Evolutionary conservation across 148 eudicot species (phyloP).

Genomic region (Cornus suecica): DNA sequence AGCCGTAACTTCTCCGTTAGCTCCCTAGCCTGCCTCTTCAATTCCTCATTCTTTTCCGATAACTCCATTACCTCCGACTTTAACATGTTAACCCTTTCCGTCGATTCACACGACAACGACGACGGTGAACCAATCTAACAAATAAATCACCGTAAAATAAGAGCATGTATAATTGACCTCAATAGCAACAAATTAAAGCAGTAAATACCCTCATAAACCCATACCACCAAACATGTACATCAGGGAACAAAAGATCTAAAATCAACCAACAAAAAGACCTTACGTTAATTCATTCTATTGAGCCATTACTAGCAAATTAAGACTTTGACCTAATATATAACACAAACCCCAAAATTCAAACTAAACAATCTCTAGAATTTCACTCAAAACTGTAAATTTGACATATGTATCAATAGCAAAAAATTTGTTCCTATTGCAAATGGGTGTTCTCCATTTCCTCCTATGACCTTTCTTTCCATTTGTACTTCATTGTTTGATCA

Average conservation of each 20-base stretch:
- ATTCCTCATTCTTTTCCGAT: conserved; percentile 51
- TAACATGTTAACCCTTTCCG: conserved; percentile 39
- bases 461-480: no score
- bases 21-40: conserved; percentile 59
- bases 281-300: no score
- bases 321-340: no score
- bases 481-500: no score
- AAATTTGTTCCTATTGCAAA: no score
- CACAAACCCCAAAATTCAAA: no score
- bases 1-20: conserved; percentile 47
- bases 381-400: no score
- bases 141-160: background rate
- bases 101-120: conserved; percentile 46
- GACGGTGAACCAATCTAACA: conserved; percentile 27
- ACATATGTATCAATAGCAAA: no score
- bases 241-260: background rate
- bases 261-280: background rate
- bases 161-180: background rate
- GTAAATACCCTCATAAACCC: background rate
- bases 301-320: no score
- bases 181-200: background rate
- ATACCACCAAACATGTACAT: background rate
- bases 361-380: no score
- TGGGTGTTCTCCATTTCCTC: no score
- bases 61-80: conserved; percentile 49